These are phyloP conservation scores for Sicyos edulis DNA, from an alignment of 306 rosid species.

Conservation along the genomic window DNA sequence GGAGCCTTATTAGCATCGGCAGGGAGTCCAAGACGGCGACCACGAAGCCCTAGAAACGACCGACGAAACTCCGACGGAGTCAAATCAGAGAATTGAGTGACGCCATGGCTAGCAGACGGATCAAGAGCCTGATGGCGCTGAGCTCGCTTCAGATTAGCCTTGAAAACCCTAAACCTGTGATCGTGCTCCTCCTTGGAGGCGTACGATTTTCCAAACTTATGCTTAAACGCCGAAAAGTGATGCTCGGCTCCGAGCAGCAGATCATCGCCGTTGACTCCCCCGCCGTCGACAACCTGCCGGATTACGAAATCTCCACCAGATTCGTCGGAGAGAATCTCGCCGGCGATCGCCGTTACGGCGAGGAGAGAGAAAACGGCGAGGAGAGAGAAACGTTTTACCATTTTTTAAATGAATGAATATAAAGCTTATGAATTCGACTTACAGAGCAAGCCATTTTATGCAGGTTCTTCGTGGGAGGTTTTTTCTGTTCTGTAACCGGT, in stretches of 20 bases:
- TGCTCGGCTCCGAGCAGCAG: constrained; percentile 53
- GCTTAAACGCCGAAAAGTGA: constrained; percentile 65
- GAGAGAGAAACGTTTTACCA: constrained; percentile 31
- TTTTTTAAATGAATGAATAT: constrained; percentile 3
- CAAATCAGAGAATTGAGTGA: constrained; percentile 76
- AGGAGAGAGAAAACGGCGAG: constrained; percentile 29
- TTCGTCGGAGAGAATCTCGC: constrained; percentile 12
- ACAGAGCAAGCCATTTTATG: not conserved
- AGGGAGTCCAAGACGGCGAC: constrained; percentile 49
- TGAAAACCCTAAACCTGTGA: constrained; percentile 54
- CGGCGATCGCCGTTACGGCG: constrained; percentile 29
- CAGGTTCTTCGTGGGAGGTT: not conserved
- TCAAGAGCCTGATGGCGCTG: constrained; percentile 63
- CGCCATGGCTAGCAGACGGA: constrained; percentile 80
- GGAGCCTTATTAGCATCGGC: constrained; percentile 68
- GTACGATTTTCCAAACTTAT: constrained; percentile 56
- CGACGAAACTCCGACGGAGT: constrained; percentile 63
- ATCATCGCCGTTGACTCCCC: constrained; percentile 20
- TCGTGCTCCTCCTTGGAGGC: constrained; percentile 60
- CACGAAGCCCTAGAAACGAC: constrained; percentile 54
- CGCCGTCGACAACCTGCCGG: constrained; percentile 63
- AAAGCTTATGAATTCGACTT: not conserved
- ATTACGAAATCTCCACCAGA: constrained; percentile 37
- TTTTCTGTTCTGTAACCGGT: not conserved
- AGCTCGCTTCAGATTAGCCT: constrained; percentile 65